Base-by-base conservation (phyloP, 2,329 filamentous ascomycete genomes). In the Beauveria sp. region DNA sequence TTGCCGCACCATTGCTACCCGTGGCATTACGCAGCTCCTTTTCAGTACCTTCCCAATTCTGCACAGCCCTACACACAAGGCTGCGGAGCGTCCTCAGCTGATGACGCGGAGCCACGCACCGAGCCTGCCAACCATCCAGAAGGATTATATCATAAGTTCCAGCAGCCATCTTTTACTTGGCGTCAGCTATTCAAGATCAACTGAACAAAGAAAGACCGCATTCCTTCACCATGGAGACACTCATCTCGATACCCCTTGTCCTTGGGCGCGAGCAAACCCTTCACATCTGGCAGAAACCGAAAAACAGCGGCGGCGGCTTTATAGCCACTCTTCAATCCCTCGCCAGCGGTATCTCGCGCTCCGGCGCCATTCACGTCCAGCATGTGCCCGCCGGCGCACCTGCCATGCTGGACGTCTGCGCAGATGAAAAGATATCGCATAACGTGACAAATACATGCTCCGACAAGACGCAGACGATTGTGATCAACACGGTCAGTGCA, bases 41-140 rank as follows among this genome's bases (percentile, higher is more conserved):
- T 6, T 30, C n/a, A 20, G 4, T 10, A 56, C 5, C 42, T 56
- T 34, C 10, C 42, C 30, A 6, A 45, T 46, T 9, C 40, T 24
- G 18, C 16, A 45, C 50, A 53, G 42, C 40, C 16, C 51, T 50
- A 26, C 40, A n/a, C 5, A 30, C 54, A 8, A 47, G 54, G 43
- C 43, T 57, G 43, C 26, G 54, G 46, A 47, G 42, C 28, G 24
- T 18, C 5, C 38, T 57, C 54, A 47, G 54, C 54, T 57, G 42
- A 20, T 43, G 54, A 50, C 50, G 50, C 54, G 54, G 54, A 46
- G 54, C 54, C 54, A 47, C 54, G 43, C 20, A 57, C 51, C 24
- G 12, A 22, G 30, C 5, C 12, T 34, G 30, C 30, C 34, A 24
- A 24, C 12, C 20, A 40, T 24, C 12, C 20, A 16, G 18, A 1